Percentiles rank a stretch among this genome's conserved stretches.
Evolutionary conservation across 2,329 filamentous ascomycete genomes (phyloP).

Genomic region (Aspergillus novoparasiticus): DNA sequence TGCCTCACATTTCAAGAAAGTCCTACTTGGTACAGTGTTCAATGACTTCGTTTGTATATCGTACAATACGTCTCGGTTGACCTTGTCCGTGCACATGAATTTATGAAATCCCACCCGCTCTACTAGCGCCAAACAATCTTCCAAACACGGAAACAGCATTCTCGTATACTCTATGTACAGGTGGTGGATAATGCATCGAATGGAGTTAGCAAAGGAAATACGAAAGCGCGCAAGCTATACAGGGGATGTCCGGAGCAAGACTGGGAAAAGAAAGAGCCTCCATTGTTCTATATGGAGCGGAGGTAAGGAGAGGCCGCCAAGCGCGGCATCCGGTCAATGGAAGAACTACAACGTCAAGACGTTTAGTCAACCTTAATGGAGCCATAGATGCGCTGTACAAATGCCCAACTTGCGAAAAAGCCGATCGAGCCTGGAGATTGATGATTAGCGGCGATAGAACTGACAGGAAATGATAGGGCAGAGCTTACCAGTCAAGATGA

Average conservation of each 20-base stretch:
- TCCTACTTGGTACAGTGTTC: background rate
- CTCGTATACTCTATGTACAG: constrained; percentile 20
- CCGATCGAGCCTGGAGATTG: constrained; percentile 78
- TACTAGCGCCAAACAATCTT: constrained; percentile 8
- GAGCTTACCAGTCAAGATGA: constrained; percentile 84
- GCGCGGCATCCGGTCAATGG: background rate
- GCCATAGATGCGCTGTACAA: constrained; percentile 88
- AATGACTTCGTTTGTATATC: background rate
- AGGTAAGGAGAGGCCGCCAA: background rate
- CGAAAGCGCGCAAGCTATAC: constrained; percentile 10
- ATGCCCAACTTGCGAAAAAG: constrained; percentile 92
- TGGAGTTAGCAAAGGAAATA: background rate
- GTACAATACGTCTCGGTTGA: background rate
- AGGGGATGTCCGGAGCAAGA: constrained; percentile 10
- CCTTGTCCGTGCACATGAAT: background rate
- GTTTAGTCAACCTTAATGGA: constrained; percentile 95
- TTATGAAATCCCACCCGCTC: background rate
- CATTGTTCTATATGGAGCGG: constrained; percentile 2
- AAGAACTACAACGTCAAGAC: background rate
- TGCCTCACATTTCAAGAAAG: background rate
- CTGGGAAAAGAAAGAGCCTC: background rate
- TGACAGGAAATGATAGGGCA: background rate
- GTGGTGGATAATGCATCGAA: constrained; percentile 4
- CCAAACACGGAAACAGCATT: constrained; percentile 14
- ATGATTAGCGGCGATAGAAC: background rate